Base-by-base conservation (phyloP, 1,139 yeast species). In the Chernovozyma aurita region DNA sequence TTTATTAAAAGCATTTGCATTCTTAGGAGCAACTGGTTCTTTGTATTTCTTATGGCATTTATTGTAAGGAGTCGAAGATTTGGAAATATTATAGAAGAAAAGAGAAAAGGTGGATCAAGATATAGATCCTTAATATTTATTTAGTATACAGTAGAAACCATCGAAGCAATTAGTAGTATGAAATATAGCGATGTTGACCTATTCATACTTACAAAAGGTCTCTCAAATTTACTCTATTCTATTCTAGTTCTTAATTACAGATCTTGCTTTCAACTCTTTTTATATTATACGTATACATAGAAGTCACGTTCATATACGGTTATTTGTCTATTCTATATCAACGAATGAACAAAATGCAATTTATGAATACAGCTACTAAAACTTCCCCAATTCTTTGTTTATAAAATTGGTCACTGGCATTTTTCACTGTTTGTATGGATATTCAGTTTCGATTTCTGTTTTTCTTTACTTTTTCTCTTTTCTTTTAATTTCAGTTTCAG, bases 21-120 rank as follows among this genome's bases (percentile, higher is more conserved):
- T 61, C 22, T 35, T 61, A 8, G 64, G 69, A 5, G 62, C 64
- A 1, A 56, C 61, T 4, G 58, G 64, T 17, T 56, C 64, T 12
- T 35, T 61, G 33, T 54, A 55, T 34, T 36, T 60, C 22, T 40
- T 60, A 18, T 62, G 61, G 37, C 42, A 36, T n/a, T 15, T 34
- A 25, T 31, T 34, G 15, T 34, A 21, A 17, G 13, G 12, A 22
- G 12, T 22, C n/a, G 25, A 22, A n/a, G n/a, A 11, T 22, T 22
- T 22, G 25, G n/a, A n/a, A n/a, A n/a, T n/a, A n/a, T n/a, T n/a
- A n/a, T n/a, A 27, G n/a, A 11, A 25, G 28, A 13, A 25, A 25
- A 11, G 13, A 11, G 7, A 14, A 25, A 11, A 11, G 28, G 28
- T 11, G 7, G 13, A 11, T 12, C 14, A 25, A 22, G 24, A 22